A percentile compares a stretch with the other conserved stretches of the same genome.
phyloP scores from a whole-genome alignment of 176 grass and related monocot genomes.

The Saccharum spontaneum region DNA sequence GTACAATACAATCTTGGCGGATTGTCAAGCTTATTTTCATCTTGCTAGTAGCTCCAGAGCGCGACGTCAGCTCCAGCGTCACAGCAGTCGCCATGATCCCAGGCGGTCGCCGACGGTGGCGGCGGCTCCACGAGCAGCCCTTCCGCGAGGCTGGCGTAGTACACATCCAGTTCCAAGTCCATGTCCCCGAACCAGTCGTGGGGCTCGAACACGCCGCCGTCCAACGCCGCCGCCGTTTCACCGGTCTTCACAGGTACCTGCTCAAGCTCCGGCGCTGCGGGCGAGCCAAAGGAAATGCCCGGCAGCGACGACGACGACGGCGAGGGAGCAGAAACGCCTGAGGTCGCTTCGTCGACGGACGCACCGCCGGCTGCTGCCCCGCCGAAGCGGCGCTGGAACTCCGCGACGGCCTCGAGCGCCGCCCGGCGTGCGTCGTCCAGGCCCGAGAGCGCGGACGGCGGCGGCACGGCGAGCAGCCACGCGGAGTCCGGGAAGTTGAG shows the following conservation, averaged over 20 bases:
- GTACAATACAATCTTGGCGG: neutral
- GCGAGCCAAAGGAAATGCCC: neutral
- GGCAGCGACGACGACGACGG: neutral
- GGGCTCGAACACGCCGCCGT: constrained; percentile 8
- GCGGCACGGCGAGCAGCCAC: constrained; percentile 41
- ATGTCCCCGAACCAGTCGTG: constrained; percentile 31
- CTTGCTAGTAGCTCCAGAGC: constrained; percentile 43
- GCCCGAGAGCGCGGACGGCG: constrained; percentile 19
- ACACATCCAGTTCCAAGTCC: constrained; percentile 32
- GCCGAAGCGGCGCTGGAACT: constrained; percentile 27
- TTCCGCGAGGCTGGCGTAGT: constrained; percentile 55
- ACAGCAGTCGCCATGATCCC: constrained; percentile 13
- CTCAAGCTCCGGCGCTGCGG: neutral
- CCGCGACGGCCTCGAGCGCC: constrained; percentile 41
- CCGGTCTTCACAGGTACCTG: neutral
- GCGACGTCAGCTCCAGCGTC: constrained; percentile 22
- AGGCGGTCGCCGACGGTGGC: neutral
- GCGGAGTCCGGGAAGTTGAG: constrained; percentile 79
- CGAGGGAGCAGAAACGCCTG: neutral
- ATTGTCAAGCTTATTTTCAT: neutral
- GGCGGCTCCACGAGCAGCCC: constrained; percentile 58
- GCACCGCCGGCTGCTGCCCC: neutral
- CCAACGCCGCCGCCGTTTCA: neutral
- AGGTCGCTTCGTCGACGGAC: neutral
- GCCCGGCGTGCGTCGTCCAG: constrained; percentile 38